These are phyloP conservation scores for Phoenix roebelenii DNA, from an alignment of 176 grass and related monocot genomes.

Conservation along the genomic window DNA sequence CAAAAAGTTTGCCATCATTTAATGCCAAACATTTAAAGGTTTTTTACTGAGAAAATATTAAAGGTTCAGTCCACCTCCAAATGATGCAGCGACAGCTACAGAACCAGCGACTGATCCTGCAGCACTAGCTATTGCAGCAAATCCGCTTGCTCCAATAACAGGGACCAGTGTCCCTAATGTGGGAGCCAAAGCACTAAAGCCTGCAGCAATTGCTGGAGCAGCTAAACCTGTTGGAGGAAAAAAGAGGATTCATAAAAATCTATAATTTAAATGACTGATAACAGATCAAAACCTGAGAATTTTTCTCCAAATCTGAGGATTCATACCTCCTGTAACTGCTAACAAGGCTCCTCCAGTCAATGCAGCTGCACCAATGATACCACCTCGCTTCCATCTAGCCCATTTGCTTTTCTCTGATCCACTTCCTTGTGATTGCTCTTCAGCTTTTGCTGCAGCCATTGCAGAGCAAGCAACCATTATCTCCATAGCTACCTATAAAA, in stretches of 20 bases:
- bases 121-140: slow-evolving; percentile 89
- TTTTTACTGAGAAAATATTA: neutral
- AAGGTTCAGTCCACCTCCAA: slow-evolving; percentile 70
- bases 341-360: slow-evolving; percentile 87
- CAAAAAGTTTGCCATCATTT: too few species aligned
- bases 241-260: slow-evolving; percentile 9
- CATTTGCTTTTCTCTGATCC: slow-evolving; percentile 53
- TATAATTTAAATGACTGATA: neutral
- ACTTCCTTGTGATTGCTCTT: slow-evolving; percentile 35
- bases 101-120: slow-evolving; percentile 76
- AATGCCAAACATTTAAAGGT: too few species aligned
- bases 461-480: slow-evolving; percentile 99
- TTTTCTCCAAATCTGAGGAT: neutral
- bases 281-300: neutral
- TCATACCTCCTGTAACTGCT: slow-evolving; percentile 85
- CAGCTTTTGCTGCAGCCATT: slow-evolving; percentile 92
- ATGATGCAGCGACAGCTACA: slow-evolving; percentile 91
- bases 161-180: slow-evolving; percentile 72
- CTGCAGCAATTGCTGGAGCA: slow-evolving; percentile 94
- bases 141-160: slow-evolving; percentile 84
- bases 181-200: slow-evolving; percentile 74
- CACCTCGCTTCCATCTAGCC: slow-evolving; percentile 75
- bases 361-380: slow-evolving; percentile 87
- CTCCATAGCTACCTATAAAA: slow-evolving; percentile 83
- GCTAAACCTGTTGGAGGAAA: slow-evolving; percentile 54